Conservation (phyloP, 225 moss, liverwort and hornwort genomes). For the Ulota crispa region DNA sequence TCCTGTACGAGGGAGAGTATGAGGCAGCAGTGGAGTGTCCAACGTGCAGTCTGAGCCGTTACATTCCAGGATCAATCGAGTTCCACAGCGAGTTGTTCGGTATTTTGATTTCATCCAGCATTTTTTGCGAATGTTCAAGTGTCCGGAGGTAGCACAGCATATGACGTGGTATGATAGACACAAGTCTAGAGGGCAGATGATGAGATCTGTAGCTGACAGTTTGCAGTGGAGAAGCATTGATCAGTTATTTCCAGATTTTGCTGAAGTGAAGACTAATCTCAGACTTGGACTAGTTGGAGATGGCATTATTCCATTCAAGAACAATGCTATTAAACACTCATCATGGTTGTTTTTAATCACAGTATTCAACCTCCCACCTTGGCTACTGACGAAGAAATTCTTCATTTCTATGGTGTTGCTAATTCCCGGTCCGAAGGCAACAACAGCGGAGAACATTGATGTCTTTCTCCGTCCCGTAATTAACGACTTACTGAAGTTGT, state of each 20-base stretch:
- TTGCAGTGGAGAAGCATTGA: neutral
- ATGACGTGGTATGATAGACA: too few relatives aligned
- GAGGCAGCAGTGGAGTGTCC: neutral
- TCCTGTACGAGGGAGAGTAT: neutral
- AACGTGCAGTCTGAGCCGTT: rapidly evolving
- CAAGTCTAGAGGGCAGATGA: too few relatives aligned
- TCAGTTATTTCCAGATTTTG: neutral
- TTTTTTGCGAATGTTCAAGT: too few relatives aligned
- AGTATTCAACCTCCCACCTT: neutral
- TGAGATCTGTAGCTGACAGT: neutral
- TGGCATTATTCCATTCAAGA: too few relatives aligned
- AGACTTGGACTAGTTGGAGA: too few relatives aligned
- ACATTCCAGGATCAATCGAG: neutral
- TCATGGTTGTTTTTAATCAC: neutral
- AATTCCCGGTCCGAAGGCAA: neutral
- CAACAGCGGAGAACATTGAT: neutral
- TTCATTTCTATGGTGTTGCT: neutral
- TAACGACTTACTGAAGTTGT: neutral
- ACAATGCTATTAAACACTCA: neutral
- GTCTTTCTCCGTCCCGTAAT: neutral
- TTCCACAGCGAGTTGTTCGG: neutral
- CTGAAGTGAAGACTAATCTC: too few relatives aligned
- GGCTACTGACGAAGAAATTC: neutral
- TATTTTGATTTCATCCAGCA: too few relatives aligned
- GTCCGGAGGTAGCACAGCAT: too few relatives aligned